Conservation (phyloP, 2,329 filamentous ascomycete species). For the Calonectria pauciramosa region DNA sequence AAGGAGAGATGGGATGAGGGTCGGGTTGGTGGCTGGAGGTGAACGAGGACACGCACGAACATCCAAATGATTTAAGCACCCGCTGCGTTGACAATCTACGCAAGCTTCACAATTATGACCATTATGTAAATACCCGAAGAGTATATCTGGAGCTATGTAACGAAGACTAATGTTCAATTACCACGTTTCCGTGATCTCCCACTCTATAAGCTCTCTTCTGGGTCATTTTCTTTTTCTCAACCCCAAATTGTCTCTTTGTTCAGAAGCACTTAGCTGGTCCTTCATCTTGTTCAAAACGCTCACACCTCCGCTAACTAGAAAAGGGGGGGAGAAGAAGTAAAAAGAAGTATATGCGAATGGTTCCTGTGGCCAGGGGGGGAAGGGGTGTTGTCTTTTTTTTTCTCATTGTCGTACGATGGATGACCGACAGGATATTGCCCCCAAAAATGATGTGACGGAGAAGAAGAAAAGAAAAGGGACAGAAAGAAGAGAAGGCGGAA, state of each 20-base stretch:
- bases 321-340: neutral
- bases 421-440: neutral
- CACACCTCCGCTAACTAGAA: neutral
- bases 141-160: constrained; percentile 9
- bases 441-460: neutral
- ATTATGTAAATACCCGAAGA: constrained; percentile 18
- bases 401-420: neutral
- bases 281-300: constrained; percentile 11
- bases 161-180: constrained; percentile 11
- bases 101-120: neutral
- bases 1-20: constrained; percentile 97
- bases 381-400: neutral
- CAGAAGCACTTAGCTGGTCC: neutral
- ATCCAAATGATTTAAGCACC: neutral
- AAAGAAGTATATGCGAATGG: neutral
- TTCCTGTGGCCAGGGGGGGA: neutral
- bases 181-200: neutral
- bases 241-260: neutral
- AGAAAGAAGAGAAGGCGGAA: neutral
- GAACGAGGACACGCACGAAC: constrained; percentile 46
- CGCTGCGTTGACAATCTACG: neutral
- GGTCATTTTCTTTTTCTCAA: neutral
- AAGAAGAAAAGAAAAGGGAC: constrained; percentile 10
- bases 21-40: constrained; percentile 93
- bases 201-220: neutral